A percentile compares a stretch with the other conserved stretches of the same genome.
phyloP scores from a whole-genome alignment of 1,284 basidiomycete genomes.

The Thelephora terrestris region DNA sequence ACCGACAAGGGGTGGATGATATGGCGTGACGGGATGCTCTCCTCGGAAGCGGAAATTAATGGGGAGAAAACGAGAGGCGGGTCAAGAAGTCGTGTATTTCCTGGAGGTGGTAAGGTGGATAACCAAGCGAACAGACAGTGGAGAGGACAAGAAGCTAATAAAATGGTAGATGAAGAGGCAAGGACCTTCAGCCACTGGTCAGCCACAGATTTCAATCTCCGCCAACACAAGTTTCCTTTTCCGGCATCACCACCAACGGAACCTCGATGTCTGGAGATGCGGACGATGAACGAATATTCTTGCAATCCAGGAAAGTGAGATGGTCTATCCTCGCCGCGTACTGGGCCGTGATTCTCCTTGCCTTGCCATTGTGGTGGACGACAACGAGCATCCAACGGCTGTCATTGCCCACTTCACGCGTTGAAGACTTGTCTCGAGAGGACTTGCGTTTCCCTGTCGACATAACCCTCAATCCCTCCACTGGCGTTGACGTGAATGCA shows the following conservation, averaged over 20 bases:
- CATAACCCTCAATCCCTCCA: slow-evolving; percentile 31
- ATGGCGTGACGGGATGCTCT: no score
- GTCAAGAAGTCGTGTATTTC: no score
- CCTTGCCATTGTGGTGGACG: slow-evolving; percentile 81
- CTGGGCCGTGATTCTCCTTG: slow-evolving; percentile 63
- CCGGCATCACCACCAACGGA: neutral
- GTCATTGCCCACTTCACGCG: slow-evolving; percentile 55
- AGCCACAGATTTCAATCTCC: neutral
- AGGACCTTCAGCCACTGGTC: no score
- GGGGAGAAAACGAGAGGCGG: no score
- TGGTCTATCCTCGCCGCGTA: slow-evolving; percentile 61
- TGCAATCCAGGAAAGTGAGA: slow-evolving; percentile 38
- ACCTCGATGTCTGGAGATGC: slow-evolving; percentile 3
- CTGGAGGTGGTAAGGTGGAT: no score
- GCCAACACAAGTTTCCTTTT: slow-evolving; percentile 1
- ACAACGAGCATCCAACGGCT: slow-evolving; percentile 80
- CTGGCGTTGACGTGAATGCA: slow-evolving; percentile 1
- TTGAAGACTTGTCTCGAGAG: slow-evolving; percentile 24
- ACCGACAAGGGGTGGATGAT: no score
- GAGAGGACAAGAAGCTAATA: no score
- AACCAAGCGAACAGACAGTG: no score
- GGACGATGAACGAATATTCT: slow-evolving; percentile 27
- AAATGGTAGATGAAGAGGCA: no score
- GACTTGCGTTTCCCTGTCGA: slow-evolving; percentile 42
- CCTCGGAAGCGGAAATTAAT: no score